A percentile compares a stretch with the other conserved stretches of the same genome.
These are phyloP conservation scores for Leptographium flavum DNA, from an alignment of 2,329 filamentous ascomycete species.

Conservation along the genomic window DNA sequence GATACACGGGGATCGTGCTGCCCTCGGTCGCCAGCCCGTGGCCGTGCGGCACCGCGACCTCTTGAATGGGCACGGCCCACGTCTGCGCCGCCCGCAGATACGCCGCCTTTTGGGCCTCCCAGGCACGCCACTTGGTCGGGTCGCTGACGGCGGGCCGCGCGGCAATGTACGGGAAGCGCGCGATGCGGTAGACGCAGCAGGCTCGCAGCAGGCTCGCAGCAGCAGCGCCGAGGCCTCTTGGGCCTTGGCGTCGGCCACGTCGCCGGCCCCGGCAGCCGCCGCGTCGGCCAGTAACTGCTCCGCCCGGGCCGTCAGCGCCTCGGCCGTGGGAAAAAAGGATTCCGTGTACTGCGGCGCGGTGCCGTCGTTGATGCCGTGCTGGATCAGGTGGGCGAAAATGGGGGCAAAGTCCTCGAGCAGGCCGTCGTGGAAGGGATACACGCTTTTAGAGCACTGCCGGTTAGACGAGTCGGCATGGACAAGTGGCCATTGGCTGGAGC, in stretches of 20 bases:
- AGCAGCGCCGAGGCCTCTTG: conserved; percentile 46
- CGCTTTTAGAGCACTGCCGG: conserved; percentile 37
- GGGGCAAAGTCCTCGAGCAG: conserved; percentile 53
- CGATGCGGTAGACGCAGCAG: conserved; percentile 59
- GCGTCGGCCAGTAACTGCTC: conserved; percentile 21
- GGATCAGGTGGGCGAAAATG: conserved; percentile 48
- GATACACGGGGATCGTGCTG: conserved; percentile 45
- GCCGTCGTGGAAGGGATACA: conserved; percentile 66
- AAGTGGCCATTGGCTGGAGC: neutral
- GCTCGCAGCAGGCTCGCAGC: conserved; percentile 54
- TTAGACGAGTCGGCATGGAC: neutral
- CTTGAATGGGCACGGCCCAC: conserved; percentile 44
- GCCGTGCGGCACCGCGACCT: conserved; percentile 46
- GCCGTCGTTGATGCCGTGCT: conserved; percentile 48
- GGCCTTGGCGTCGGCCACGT: conserved; percentile 26
- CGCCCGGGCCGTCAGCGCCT: conserved; percentile 37
- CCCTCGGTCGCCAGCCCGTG: conserved; percentile 23
- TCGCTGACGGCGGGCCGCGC: conserved; percentile 23
- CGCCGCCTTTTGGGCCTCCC: conserved; percentile 48
- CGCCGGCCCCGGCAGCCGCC: neutral
- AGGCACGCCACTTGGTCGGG: conserved; percentile 43
- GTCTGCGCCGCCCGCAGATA: conserved; percentile 41
- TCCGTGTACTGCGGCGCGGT: conserved; percentile 51
- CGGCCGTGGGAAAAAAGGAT: conserved; percentile 46
- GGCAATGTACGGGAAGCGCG: conserved; percentile 49